Percentiles rank a stretch among this genome's conserved stretches.
phyloP scores from a whole-genome alignment of 2,329 filamentous ascomycete genomes.

The Hypoxylon rubiginosum region DNA sequence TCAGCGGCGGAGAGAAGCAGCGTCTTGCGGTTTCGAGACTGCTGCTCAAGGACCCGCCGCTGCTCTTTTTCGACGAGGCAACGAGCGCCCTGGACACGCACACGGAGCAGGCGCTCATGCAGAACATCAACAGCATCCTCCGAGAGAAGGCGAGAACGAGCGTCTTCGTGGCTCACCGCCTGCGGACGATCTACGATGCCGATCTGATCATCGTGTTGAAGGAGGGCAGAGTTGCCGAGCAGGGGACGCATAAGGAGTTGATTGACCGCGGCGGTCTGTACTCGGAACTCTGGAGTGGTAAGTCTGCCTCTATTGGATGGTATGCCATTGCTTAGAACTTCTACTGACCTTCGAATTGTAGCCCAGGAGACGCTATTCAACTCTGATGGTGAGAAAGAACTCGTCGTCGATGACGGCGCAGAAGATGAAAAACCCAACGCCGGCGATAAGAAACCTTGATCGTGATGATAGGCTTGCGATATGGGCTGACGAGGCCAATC shows the following conservation, averaged over 20 bases:
- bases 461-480: neutral
- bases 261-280: conserved; percentile 86
- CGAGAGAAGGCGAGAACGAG: conserved; percentile 90
- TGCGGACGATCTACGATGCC: conserved; percentile 93
- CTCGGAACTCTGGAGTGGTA: conserved; percentile 89
- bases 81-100: conserved; percentile 93
- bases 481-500: neutral
- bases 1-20: conserved; percentile 95
- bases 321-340: neutral
- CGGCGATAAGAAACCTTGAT: conserved; percentile 6
- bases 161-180: conserved; percentile 92
- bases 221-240: conserved; percentile 87
- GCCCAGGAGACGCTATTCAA: conserved; percentile 71
- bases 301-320: conserved; percentile 53
- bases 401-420: conserved; percentile 2
- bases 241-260: conserved; percentile 87
- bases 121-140: conserved; percentile 93
- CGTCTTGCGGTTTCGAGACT: conserved; percentile 86
- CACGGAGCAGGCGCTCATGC: conserved; percentile 89
- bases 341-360: conserved; percentile 16
- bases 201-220: conserved; percentile 93
- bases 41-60: conserved; percentile 87
- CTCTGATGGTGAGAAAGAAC: conserved; percentile 39
- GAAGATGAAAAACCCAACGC: neutral
- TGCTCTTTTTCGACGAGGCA: conserved; percentile 96